Evolutionary conservation across 1,139 yeast genomes (phyloP), one percentile per base, ranked within the genome.

Genomic region (Kazachstania sp.): DNA sequence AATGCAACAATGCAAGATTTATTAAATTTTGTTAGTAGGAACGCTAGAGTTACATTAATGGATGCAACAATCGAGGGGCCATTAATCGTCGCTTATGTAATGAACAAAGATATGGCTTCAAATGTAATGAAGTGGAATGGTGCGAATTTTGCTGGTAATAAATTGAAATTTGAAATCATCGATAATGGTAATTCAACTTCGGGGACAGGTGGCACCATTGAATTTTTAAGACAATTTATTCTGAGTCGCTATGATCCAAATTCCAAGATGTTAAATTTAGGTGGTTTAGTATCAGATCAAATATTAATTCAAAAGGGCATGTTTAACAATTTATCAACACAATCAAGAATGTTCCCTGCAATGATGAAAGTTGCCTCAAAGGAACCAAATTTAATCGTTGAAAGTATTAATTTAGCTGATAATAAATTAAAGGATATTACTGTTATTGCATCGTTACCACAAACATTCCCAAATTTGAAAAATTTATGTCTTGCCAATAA

Each of bases 291-390:
- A 50, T 75, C 74, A 45, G 97, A 92, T 61, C 82, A 78, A 29
- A 72, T 67, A 15, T 70, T 92, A 43, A 68, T 68, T 18, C 69
- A 75, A 16, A 75, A 75, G 52, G 95, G 96, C 0, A 71, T 87
- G 48, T 80, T 88, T 55, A 74, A 78, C 20, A 70, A 77, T 16
- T 70, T 80, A 0, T 64, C 73, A 4, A 73, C 79, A 7, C 75
- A 81, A 44, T 76, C 94, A 15, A 90, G 90, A 64, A 82, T 90
- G 75, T 88, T 92, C 65, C 86, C 90, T 3, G 98, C 98, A 0
- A 70, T 92, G 54, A 81, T 92, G 87, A 87, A 85, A 62, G 69
- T 94, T 18, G 95, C 96, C 1, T 63, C 69, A 1, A 71, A 72
- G 45, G 71, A 69, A 43, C 56, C 59, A 2, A 60, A 57, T 8